Base-by-base conservation (phyloP, 2,329 filamentous ascomycete species). In the Pestalotiopsis sp. region DNA sequence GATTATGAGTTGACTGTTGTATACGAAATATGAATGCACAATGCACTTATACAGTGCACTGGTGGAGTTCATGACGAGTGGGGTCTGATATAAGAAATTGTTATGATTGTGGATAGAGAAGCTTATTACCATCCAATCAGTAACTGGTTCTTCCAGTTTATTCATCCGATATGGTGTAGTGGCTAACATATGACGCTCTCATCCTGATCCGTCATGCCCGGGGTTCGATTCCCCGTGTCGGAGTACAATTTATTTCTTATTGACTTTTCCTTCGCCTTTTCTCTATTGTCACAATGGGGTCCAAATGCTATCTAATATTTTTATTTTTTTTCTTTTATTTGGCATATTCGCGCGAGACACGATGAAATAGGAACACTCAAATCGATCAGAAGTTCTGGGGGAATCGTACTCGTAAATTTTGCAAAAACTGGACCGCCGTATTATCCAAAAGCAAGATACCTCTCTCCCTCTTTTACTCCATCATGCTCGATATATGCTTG, bases 151-250 rank as follows among this genome's bases (percentile, higher is more conserved):
- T 7, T 17, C 45, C 17, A 3, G 17, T n/a, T 9, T 14, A 52
- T 4, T 9, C 25, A n/a, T 62, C 59, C 59, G 59, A 62, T 62
- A 62, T 62, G 59, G 59, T 62, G 59, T 62, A 62, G 59, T 36
- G 59, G 59, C 59, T 62, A 62, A 62, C 59, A 62, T 62, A 36
- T 62, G 31, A 62, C 59, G 59, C 59, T 62, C 59, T 62, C 59
- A 62, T 38, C n/a, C 49, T 61, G 56, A 66, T 56, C 73, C 73
- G 73, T 73, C 70, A 72, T 73, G 74, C 74, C 70, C 73, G 73
- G 73, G 74, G 74, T 75, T 75, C 73, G 73, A 75, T 74, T 75
- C 74, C 74, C 73, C 73, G 74, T 71, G 72, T 74, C 73, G 73
- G 73, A 75, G 72, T 0, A 12, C 17, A 52, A n/a, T 3, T 23